Evolutionary conservation across 805 yeast species (phyloP).

Genomic region (Spathaspora gorwiae): DNA sequence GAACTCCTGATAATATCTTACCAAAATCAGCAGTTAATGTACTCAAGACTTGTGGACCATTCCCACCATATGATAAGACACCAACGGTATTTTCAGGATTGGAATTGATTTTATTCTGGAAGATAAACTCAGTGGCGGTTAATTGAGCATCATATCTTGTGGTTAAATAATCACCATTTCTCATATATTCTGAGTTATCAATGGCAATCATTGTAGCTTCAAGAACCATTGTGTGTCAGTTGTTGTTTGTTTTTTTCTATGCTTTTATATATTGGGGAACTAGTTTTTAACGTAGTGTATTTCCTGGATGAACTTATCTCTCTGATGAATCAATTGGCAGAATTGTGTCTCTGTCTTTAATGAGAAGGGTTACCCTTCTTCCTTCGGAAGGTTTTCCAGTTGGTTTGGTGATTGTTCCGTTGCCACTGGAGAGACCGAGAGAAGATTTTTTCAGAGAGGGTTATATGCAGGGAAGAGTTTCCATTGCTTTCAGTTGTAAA

Average conservation of each 20-base stretch:
- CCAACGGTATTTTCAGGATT: slow-evolving; percentile 97
- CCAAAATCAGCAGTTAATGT: slow-evolving; percentile 88
- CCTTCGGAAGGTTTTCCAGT: no score
- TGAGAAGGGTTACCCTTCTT: no score
- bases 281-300: no score
- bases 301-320: no score
- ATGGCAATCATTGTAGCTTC: slow-evolving; percentile 95
- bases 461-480: no score
- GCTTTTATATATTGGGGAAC: no score
- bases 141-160: slow-evolving; percentile 89
- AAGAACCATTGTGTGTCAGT: slow-evolving; percentile 72
- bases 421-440: no score
- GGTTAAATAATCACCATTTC: slow-evolving; percentile 91
- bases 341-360: no score
- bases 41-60: slow-evolving; percentile 78
- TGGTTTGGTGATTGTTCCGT: no score
- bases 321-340: no score
- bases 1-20: slow-evolving; percentile 76
- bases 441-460: no score
- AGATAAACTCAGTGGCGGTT: slow-evolving; percentile 82
- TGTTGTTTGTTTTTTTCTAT: not conserved
- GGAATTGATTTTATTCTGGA: slow-evolving; percentile 76
- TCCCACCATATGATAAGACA: slow-evolving; percentile 80
- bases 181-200: slow-evolving; percentile 93
- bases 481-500: no score